A percentile compares a stretch with the other conserved stretches of the same genome.
Evolutionary conservation across 306 rosid species (phyloP).

Genomic region (Castanospermum australe): DNA sequence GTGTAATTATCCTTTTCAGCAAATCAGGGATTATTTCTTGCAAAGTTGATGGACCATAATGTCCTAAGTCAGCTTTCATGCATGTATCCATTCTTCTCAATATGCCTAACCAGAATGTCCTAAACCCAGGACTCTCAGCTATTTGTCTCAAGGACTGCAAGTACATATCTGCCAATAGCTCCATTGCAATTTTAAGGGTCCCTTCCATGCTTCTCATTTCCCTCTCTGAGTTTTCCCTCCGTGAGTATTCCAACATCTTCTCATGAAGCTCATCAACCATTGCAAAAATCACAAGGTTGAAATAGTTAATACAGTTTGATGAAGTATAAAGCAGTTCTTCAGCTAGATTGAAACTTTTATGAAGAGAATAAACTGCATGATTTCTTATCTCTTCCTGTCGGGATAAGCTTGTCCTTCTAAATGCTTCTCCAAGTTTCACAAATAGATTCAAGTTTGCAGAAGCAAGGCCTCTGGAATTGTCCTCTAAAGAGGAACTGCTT

Average conservation of each 20-base stretch:
- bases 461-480: conserved; percentile 40
- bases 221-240: conserved; percentile 80
- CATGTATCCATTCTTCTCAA: conserved; percentile 94
- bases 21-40: conserved; percentile 58
- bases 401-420: conserved; percentile 71
- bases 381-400: conserved; percentile 88
- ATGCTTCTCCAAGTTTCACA: conserved; percentile 80
- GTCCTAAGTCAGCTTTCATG: conserved; percentile 86
- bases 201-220: conserved; percentile 95
- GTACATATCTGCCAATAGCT: conserved; percentile 67
- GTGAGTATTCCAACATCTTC: conserved; percentile 88
- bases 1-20: conserved; percentile 65
- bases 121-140: conserved; percentile 52
- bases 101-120: conserved; percentile 85
- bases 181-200: conserved; percentile 77
- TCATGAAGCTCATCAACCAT: conserved; percentile 94
- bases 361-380: conserved; percentile 71
- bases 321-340: conserved; percentile 65
- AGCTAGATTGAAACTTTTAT: conserved; percentile 60
- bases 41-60: conserved; percentile 58
- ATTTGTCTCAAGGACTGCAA: conserved; percentile 62
- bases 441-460: conserved; percentile 60
- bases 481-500: conserved; percentile 65
- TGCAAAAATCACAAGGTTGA: conserved; percentile 74
- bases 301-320: conserved; percentile 57